These are phyloP conservation scores for Coniochaeta sp. DNA, from an alignment of 2,329 filamentous ascomycete genomes.

Conservation along the genomic window DNA sequence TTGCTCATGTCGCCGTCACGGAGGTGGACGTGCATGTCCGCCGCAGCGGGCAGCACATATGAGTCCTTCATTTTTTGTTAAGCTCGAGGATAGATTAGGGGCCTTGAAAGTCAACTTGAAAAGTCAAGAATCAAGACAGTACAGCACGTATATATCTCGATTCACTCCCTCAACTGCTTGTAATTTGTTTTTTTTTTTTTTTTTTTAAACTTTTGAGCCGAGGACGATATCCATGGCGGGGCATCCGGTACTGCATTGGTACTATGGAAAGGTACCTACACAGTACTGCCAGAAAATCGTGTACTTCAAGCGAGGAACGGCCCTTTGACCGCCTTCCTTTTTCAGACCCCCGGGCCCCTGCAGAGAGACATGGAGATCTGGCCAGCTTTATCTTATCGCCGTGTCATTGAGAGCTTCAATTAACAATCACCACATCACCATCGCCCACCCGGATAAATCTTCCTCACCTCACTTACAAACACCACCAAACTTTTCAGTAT, in stretches of 20 bases:
- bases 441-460: background rate
- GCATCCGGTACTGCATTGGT: background rate
- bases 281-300: background rate
- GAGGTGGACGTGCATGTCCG: slow-evolving; percentile 66
- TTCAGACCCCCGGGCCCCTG: background rate
- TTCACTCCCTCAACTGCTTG: too few relatives aligned
- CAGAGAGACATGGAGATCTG: background rate
- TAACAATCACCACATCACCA: background rate
- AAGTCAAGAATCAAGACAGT: too few relatives aligned
- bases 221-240: background rate
- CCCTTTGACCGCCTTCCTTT: slow-evolving; percentile 14
- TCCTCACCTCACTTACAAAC: background rate
- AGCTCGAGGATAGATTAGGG: too few relatives aligned
- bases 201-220: background rate
- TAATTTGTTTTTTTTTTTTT: too few relatives aligned
- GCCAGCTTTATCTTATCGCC: slow-evolving; percentile 3
- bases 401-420: background rate
- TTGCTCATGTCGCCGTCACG: slow-evolving; percentile 61
- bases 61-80: slow-evolving; percentile 23
- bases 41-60: slow-evolving; percentile 51
- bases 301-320: too few relatives aligned
- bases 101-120: too few relatives aligned
- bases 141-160: too few relatives aligned
- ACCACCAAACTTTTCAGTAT: too few relatives aligned
- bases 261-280: background rate